Percentiles rank a stretch among this genome's conserved stretches.
Conservation (phyloP, 306 rosid genomes). For the Delonix regia region DNA sequence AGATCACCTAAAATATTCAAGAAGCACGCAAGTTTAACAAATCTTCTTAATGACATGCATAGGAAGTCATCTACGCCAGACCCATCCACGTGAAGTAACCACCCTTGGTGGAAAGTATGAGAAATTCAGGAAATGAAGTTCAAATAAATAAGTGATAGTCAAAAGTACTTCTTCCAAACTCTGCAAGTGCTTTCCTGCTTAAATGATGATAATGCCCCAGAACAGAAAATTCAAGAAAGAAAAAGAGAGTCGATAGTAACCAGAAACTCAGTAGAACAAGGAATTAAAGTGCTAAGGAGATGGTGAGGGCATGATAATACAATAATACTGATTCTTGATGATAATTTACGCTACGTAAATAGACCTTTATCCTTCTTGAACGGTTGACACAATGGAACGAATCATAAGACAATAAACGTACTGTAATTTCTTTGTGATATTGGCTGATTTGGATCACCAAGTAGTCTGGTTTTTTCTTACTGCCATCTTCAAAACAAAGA, state of each 20-base stretch:
- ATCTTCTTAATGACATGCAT: not conserved
- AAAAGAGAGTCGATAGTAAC: not conserved
- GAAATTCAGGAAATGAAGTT: slow-evolving; percentile 10
- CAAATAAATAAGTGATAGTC: not conserved
- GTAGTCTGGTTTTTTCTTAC: slow-evolving; percentile 40
- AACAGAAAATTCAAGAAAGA: slow-evolving; percentile 12
- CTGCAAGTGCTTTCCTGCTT: slow-evolving; percentile 6
- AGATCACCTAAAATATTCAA: not conserved
- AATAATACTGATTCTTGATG: slow-evolving; percentile 20
- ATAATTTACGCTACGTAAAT: slow-evolving; percentile 15
- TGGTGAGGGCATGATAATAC: slow-evolving; percentile 12
- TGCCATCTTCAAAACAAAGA: slow-evolving; percentile 44
- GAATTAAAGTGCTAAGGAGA: slow-evolving; percentile 22
- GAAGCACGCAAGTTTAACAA: not conserved
- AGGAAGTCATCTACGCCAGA: not conserved
- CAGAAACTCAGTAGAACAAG: slow-evolving; percentile 30
- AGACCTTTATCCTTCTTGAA: not conserved
- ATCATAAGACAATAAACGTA: slow-evolving; percentile 32
- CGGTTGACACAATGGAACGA: slow-evolving; percentile 12
- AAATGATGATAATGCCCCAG: slow-evolving; percentile 16
- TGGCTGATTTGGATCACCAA: slow-evolving; percentile 36
- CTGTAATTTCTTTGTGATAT: slow-evolving; percentile 41
- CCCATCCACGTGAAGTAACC: not conserved
- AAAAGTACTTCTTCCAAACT: slow-evolving; percentile 25
- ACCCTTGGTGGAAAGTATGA: not conserved